Percentiles rank a stretch among this genome's conserved stretches.
phyloP scores from a whole-genome alignment of 2,329 filamentous ascomycete species.

The Aspergillus fumigatiaffinis region DNA sequence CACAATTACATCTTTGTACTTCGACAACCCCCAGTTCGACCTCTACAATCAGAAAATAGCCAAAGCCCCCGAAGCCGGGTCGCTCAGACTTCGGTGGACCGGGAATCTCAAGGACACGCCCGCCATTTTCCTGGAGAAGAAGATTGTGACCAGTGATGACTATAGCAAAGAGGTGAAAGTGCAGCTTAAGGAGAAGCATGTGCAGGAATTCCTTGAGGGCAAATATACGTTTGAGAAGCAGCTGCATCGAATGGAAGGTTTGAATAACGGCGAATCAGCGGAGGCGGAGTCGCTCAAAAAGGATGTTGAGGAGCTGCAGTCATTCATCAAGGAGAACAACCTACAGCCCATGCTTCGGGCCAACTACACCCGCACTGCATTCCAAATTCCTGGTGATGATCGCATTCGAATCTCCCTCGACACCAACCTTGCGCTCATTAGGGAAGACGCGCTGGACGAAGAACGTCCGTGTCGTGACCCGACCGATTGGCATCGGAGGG shows the following conservation, averaged over 20 bases:
- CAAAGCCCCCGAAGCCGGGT: constrained; percentile 69
- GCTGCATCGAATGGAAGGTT: constrained; percentile 75
- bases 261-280: constrained; percentile 63
- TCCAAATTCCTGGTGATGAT: constrained; percentile 91
- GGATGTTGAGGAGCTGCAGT: constrained; percentile 72
- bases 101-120: constrained; percentile 75
- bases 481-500: constrained; percentile 81
- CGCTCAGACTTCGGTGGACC: constrained; percentile 86
- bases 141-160: constrained; percentile 73
- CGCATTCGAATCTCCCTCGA: constrained; percentile 89
- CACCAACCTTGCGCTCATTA: constrained; percentile 84
- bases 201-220: constrained; percentile 79
- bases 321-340: constrained; percentile 70
- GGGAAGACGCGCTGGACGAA: constrained; percentile 68
- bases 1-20: constrained; percentile 91
- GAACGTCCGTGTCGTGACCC: constrained; percentile 87
- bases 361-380: constrained; percentile 90
- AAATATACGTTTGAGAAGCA: constrained; percentile 91
- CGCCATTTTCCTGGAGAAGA: constrained; percentile 84
- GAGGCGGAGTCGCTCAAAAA: constrained; percentile 66
- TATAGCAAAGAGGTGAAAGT: constrained; percentile 76
- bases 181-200: constrained; percentile 88
- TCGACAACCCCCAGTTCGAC: constrained; percentile 81
- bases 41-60: constrained; percentile 85
- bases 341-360: constrained; percentile 83